Evolutionary conservation across 257 asterid species (phyloP), one percentile per base, ranked within the genome.

Genomic region (Craterostigma plantagineum): DNA sequence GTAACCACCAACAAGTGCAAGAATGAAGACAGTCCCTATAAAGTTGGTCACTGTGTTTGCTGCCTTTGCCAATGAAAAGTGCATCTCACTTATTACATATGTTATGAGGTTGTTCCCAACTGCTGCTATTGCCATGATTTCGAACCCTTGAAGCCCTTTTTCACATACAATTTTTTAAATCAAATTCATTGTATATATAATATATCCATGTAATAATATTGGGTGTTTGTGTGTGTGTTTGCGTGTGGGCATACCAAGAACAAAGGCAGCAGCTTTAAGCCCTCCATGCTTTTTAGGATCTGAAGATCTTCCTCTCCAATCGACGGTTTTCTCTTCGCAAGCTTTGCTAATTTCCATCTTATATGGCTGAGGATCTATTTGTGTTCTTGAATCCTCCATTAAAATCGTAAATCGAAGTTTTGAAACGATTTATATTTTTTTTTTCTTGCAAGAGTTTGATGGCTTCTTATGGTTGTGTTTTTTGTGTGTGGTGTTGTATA

Each of bases 101-200:
- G 95, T 87, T 58, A 87, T 87, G 6, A 82, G 79, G 48, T 87
- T 87, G 71, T 82, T 87, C 58, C 95, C 98, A 10, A 87, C 95
- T 12, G 91, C 98, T 0, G 95, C 98, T 64, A 87, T 82, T 35
- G 72, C 98, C 98, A 79, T 82, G 57, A 79, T 87, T 79, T 87
- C 98, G 46, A 87, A 68, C 58, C 81, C 93, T 68, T 87, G 98
- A 3, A 87, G 64, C 60, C 93, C 97, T 87, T 73, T 54, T 53
- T 4, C 35, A 37, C 1, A 17, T 7, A 49, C 6, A 30, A 39
- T 1, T 4, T 1, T 4, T 13, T 8, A 7, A 9, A 12, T 15
- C 12, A 39, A 11, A 39, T 15, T 39, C 7, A 10, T 7, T 3
- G n/a, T 12, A 39, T 1, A 1, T 1, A 39, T 1, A 45, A 58